Evolutionary conservation across 192 early-diverging fungal species (phyloP).

Genomic region (Coemansia sp.): DNA sequence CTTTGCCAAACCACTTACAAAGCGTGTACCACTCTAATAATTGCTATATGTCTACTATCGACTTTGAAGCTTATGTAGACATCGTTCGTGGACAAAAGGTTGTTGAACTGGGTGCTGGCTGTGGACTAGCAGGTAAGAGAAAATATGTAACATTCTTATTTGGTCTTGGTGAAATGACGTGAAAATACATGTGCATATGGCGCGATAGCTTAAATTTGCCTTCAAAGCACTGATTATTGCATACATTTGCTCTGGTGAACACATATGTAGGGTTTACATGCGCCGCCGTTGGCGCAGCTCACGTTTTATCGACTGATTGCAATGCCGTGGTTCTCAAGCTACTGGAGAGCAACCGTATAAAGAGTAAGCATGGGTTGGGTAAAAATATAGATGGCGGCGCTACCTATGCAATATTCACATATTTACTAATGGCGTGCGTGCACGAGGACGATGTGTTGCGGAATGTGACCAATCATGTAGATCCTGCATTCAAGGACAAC

Average conservation of each 20-base stretch:
- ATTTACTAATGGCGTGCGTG: not conserved
- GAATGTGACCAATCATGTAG: slow-evolving; percentile 13
- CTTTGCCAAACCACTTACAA: not conserved
- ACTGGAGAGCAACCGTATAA: slow-evolving; percentile 28
- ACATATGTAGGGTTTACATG: slow-evolving; percentile 44
- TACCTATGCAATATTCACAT: not conserved
- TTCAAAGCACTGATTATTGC: not conserved
- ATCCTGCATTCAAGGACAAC: slow-evolving; percentile 30
- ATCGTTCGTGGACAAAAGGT: slow-evolving; percentile 46
- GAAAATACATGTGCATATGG: not conserved
- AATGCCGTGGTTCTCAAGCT: slow-evolving; percentile 30
- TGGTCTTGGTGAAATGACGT: not conserved
- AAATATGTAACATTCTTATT: not conserved
- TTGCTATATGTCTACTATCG: slow-evolving; percentile 9
- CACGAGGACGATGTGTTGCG: not conserved
- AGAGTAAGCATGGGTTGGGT: slow-evolving; percentile 22
- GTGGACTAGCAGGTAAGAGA: slow-evolving; percentile 42
- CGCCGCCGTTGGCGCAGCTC: slow-evolving; percentile 46
- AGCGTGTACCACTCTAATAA: not conserved
- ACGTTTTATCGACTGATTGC: slow-evolving; percentile 36
- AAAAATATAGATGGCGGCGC: not conserved
- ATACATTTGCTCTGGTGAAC: not conserved
- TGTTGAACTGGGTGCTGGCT: slow-evolving; percentile 50
- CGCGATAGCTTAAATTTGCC: not conserved
- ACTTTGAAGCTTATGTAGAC: slow-evolving; percentile 15